Conservation (phyloP, 441 rosid genomes). For the Jatropha multifida region DNA sequence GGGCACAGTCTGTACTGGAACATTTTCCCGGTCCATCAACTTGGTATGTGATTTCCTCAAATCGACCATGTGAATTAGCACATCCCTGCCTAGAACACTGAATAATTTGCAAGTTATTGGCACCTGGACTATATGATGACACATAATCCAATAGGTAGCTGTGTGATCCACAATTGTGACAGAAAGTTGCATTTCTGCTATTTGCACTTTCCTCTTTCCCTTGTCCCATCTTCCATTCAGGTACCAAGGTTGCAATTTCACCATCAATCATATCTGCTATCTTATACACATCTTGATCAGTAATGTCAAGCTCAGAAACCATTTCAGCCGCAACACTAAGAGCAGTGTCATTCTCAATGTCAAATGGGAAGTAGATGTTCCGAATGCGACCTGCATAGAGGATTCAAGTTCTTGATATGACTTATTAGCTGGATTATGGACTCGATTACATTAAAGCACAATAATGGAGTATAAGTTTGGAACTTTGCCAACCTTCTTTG, state of each 20-base stretch:
- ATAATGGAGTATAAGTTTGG: constrained; percentile 3
- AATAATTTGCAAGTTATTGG: constrained; percentile 45
- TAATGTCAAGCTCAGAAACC: constrained; percentile 81
- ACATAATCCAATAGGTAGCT: constrained; percentile 49
- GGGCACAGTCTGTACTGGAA: constrained; percentile 27
- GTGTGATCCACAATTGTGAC: constrained; percentile 49
- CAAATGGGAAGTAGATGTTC: constrained; percentile 88
- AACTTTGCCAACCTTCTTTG: constrained; percentile 60
- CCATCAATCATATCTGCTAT: constrained; percentile 91
- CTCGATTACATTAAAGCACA: neutral
- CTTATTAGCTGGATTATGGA: neutral
- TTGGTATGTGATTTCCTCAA: constrained; percentile 80
- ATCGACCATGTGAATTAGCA: constrained; percentile 69
- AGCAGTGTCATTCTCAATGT: constrained; percentile 72
- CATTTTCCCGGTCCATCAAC: constrained; percentile 54
- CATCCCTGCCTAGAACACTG: constrained; percentile 47
- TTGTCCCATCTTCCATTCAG: constrained; percentile 56
- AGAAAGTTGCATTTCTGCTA: constrained; percentile 28
- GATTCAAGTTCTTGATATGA: constrained; percentile 12
- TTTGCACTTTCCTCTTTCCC: constrained; percentile 33
- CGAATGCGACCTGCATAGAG: constrained; percentile 61
- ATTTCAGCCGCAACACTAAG: constrained; percentile 85
- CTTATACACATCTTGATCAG: constrained; percentile 70
- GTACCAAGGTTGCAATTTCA: constrained; percentile 72
- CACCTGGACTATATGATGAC: constrained; percentile 39